phyloP scores from a whole-genome alignment of 345 rosid genomes.

The Eucalyptus camaldulensis region DNA sequence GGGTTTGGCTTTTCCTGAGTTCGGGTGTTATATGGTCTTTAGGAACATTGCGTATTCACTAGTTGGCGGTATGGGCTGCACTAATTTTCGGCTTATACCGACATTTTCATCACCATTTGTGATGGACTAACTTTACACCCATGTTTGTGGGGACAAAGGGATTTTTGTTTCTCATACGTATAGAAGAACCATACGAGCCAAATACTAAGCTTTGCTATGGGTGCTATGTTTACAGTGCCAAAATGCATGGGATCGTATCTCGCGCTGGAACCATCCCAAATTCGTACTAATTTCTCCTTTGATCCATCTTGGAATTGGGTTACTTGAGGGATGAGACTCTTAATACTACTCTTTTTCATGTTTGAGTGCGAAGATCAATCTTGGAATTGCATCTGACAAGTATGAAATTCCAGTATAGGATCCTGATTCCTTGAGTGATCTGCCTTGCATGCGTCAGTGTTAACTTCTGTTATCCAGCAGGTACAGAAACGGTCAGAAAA shows the following conservation, averaged over 20 bases:
- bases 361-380: background rate
- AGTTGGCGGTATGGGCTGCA: background rate
- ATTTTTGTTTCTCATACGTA: background rate
- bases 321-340: background rate
- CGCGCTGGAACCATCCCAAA: background rate
- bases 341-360: background rate
- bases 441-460: background rate
- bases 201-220: background rate
- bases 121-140: background rate
- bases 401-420: background rate
- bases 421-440: background rate
- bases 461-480: background rate
- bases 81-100: background rate
- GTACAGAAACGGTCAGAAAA: background rate
- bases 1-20: background rate
- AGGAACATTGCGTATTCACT: background rate
- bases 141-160: background rate
- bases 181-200: background rate
- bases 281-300: background rate
- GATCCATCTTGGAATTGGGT: background rate
- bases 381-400: background rate
- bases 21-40: background rate
- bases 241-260: background rate
- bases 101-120: background rate
- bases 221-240: background rate